Conservation (phyloP, 2,329 filamentous ascomycete species). For the Amesomyces nigricolor region DNA sequence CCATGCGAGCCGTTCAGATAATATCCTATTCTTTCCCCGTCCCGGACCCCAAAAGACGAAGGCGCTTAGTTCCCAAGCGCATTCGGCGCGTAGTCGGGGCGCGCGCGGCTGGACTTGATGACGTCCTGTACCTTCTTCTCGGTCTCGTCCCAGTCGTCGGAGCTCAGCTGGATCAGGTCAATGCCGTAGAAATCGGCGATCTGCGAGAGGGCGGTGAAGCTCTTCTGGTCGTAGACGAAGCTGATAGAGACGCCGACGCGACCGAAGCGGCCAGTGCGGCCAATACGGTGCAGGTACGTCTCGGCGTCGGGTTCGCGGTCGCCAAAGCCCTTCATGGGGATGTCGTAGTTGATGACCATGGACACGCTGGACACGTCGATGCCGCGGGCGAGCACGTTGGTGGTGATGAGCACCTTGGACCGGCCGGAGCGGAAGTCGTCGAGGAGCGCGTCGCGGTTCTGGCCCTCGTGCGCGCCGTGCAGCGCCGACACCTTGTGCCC, state of each 20-base stretch:
- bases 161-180: conserved; percentile 73
- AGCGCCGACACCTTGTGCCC: conserved; percentile 89
- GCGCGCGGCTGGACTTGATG: conserved; percentile 27
- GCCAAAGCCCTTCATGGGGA: conserved; percentile 66
- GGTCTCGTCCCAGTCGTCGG: conserved; percentile 84
- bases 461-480: conserved; percentile 81
- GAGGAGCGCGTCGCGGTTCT: conserved; percentile 75
- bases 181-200: conserved; percentile 79
- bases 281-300: conserved; percentile 97
- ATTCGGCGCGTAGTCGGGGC: conserved; percentile 29
- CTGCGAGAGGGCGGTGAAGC: conserved; percentile 70
- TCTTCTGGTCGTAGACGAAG: conserved; percentile 82
- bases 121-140: conserved; percentile 56
- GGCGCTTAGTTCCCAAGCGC: conserved; percentile 16
- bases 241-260: conserved; percentile 94
- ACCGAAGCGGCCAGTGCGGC: conserved; percentile 92
- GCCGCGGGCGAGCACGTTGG: conserved; percentile 91
- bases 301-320: conserved; percentile 85
- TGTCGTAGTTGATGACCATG: conserved; percentile 97
- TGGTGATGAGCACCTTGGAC: conserved; percentile 95
- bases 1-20: background rate
- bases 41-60: background rate
- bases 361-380: conserved; percentile 90
- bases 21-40: background rate
- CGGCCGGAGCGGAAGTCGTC: conserved; percentile 79